Evolutionary conservation across 331 rosid species (phyloP).

Genomic region (Erythrophleum ivorense): DNA sequence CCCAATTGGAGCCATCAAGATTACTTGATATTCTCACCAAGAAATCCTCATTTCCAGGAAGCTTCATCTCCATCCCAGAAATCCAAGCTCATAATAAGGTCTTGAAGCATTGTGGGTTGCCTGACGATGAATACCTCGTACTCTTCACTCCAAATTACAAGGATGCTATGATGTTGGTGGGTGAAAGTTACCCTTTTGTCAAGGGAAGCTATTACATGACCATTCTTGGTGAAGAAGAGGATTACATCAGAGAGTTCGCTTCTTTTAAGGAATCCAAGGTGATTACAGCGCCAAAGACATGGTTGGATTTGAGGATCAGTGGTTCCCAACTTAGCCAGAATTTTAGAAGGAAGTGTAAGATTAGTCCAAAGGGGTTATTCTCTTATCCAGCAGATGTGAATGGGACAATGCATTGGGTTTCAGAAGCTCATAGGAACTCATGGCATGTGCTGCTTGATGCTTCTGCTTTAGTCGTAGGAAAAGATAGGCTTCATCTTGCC

Average conservation of each 20-base stretch:
- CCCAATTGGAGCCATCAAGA: conserved; percentile 77
- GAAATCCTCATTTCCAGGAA: conserved; percentile 80
- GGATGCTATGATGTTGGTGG: conserved; percentile 83
- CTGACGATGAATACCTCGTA: conserved; percentile 78
- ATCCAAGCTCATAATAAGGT: conserved; percentile 79
- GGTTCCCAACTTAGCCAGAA: conserved; percentile 89
- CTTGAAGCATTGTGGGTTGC: conserved; percentile 78
- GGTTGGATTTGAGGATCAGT: conserved; percentile 88
- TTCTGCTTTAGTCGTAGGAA: conserved; percentile 64
- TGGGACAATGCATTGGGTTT: conserved; percentile 80
- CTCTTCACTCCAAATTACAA: conserved; percentile 73
- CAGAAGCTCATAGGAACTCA: conserved; percentile 80
- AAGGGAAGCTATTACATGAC: conserved; percentile 78
- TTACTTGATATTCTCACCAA: conserved; percentile 71
- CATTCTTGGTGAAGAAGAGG: conserved; percentile 54
- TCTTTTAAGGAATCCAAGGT: conserved; percentile 76
- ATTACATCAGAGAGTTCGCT: conserved; percentile 71
- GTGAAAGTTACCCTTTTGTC: conserved; percentile 83
- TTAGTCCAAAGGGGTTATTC: conserved; percentile 75
- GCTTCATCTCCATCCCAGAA: conserved; percentile 91
- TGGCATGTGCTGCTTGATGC: conserved; percentile 97
- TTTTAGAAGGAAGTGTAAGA: conserved; percentile 76
- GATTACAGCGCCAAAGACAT: conserved; percentile 66
- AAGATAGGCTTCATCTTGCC: conserved; percentile 61
- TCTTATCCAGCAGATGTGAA: conserved; percentile 73